Evolutionary conservation across 495 filamentous ascomycete genomes (phyloP).

Genomic region (Penicillium coffeae): DNA sequence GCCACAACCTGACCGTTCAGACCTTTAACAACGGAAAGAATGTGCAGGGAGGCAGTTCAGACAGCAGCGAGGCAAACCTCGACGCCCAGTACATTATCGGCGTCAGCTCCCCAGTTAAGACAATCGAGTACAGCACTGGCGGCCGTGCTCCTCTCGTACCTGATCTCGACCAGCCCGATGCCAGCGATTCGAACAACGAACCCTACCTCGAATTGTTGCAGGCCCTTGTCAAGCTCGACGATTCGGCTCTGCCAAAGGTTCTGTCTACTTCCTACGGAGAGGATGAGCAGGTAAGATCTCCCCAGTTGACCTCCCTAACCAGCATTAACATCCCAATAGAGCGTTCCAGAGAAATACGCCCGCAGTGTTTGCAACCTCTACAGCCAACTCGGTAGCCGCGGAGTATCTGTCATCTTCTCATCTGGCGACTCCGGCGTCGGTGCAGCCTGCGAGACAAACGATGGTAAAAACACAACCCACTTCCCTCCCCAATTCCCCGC

Average conservation of each 20-base stretch:
- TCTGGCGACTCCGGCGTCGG: constrained; percentile 73
- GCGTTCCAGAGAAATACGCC: constrained; percentile 64
- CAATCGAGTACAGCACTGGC: constrained; percentile 65
- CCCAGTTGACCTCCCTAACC: not conserved
- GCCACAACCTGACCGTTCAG: constrained; percentile 62
- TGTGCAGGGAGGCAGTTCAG: constrained; percentile 42
- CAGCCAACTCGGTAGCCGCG: constrained; percentile 69
- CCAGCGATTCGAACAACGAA: constrained; percentile 60
- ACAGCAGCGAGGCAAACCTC: constrained; percentile 68
- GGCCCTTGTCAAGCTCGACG: constrained; percentile 48
- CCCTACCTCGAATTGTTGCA: constrained; percentile 71
- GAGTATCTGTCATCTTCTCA: constrained; percentile 68
- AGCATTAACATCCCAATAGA: constrained; percentile 38
- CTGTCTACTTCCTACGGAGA: constrained; percentile 81
- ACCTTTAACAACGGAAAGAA: constrained; percentile 55
- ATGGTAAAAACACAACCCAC: constrained; percentile 60
- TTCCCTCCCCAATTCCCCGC: constrained; percentile 72
- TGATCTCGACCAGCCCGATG: constrained; percentile 54
- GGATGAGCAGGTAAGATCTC: constrained; percentile 53
- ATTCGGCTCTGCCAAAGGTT: constrained; percentile 62
- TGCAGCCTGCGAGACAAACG: constrained; percentile 59
- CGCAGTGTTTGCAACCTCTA: constrained; percentile 65
- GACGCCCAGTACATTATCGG: constrained; percentile 69
- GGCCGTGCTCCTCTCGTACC: constrained; percentile 60
- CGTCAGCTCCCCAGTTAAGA: constrained; percentile 53